These are phyloP conservation scores for Clavispora vitiphila DNA, from an alignment of 805 yeast genomes.

Conservation along the genomic window DNA sequence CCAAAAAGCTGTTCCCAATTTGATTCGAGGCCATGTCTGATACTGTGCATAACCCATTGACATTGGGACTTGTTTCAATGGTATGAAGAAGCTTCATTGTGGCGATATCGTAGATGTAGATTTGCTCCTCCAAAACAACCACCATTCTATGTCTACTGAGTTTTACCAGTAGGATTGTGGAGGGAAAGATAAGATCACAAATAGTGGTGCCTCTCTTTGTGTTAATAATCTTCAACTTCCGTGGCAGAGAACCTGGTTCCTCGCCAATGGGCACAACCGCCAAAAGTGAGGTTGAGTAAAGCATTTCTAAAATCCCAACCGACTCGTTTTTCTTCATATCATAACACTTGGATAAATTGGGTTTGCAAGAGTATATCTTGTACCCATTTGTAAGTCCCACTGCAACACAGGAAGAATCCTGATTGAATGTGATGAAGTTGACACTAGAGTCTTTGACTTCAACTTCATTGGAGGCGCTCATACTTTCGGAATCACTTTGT, in stretches of 20 bases:
- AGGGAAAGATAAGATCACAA: slow-evolving; percentile 40
- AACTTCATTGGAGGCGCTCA: not conserved
- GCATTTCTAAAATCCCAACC: slow-evolving; percentile 78
- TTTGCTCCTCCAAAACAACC: slow-evolving; percentile 39
- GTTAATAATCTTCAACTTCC: slow-evolving; percentile 77
- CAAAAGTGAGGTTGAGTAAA: slow-evolving; percentile 79
- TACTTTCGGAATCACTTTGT: not conserved
- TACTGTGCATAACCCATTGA: slow-evolving; percentile 55
- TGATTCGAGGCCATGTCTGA: slow-evolving; percentile 33
- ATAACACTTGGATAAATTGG: slow-evolving; percentile 53
- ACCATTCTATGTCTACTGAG: slow-evolving; percentile 30
- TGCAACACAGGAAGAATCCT: slow-evolving; percentile 79
- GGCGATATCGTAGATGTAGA: slow-evolving; percentile 37
- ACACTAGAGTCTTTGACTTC: slow-evolving; percentile 13
- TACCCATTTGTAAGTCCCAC: slow-evolving; percentile 64
- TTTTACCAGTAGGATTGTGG: slow-evolving; percentile 36
- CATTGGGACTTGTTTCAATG: slow-evolving; percentile 40
- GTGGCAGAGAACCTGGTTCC: slow-evolving; percentile 66
- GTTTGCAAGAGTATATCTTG: slow-evolving; percentile 81
- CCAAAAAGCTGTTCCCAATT: slow-evolving; percentile 49
- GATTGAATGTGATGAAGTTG: slow-evolving; percentile 63
- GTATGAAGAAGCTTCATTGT: slow-evolving; percentile 40
- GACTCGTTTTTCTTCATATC: slow-evolving; percentile 42
- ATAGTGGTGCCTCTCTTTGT: slow-evolving; percentile 58
- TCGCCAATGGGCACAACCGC: slow-evolving; percentile 81